Conservation (phyloP, 768 basidiomycete genomes). For the Lentinula sp. region DNA sequence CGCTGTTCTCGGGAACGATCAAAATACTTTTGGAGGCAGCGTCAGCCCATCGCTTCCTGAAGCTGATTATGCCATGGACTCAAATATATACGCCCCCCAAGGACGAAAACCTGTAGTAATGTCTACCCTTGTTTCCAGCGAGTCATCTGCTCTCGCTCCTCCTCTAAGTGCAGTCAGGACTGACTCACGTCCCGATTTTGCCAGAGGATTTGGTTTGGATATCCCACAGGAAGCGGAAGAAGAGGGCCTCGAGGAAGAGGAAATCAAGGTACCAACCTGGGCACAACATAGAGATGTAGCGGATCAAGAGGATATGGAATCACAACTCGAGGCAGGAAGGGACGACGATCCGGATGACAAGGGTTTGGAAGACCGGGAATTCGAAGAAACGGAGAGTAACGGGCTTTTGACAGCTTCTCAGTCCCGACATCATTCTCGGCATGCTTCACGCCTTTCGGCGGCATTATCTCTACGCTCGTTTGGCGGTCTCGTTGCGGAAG, state of each 20-base stretch:
- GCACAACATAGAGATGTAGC: conserved; percentile 17
- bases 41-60: conserved; percentile 12
- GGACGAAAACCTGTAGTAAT: conserved; percentile 43
- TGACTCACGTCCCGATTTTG: conserved; percentile 64
- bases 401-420: conserved; percentile 40
- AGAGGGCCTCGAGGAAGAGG: conserved; percentile 37
- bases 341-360: conserved; percentile 22
- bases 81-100: conserved; percentile 46
- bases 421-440: conserved; percentile 59
- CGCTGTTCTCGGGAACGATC: conserved; percentile 49
- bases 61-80: conserved; percentile 11
- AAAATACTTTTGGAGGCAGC: conserved; percentile 11
- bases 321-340: background rate
- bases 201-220: conserved; percentile 75
- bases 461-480: conserved; percentile 61
- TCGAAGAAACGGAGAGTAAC: conserved; percentile 28
- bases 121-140: conserved; percentile 18
- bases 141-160: conserved; percentile 27
- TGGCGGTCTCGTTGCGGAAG: conserved; percentile 40
- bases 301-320: conserved; percentile 11
- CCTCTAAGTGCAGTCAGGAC: conserved; percentile 37
- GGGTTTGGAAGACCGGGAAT: conserved; percentile 29
- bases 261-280: conserved; percentile 17
- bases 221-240: conserved; percentile 58
- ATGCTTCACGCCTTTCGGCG: conserved; percentile 62